These are phyloP conservation scores for Capillidium heterosporum DNA, from an alignment of 371 early-diverging fungal genomes.

Conservation along the genomic window DNA sequence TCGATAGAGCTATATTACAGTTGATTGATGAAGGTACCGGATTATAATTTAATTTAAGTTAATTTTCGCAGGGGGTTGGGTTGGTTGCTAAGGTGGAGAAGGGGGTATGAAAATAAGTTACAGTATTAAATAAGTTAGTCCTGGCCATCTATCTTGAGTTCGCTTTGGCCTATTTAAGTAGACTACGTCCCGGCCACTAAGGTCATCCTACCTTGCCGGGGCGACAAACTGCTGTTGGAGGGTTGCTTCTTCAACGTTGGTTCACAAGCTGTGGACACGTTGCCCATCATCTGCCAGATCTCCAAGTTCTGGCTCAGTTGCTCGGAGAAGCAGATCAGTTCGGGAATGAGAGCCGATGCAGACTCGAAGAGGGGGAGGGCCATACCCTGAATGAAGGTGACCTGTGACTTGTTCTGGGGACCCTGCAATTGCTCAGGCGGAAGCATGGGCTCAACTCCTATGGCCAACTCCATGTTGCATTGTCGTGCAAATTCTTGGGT, in stretches of 20 bases:
- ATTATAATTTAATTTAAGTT: no score
- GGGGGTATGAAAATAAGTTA: no score
- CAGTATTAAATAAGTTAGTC: no score
- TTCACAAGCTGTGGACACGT: no score
- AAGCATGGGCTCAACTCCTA: slow-evolving; percentile 29
- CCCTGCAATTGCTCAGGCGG: slow-evolving; percentile 26
- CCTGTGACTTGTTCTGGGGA: slow-evolving; percentile 36
- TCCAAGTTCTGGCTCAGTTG: neutral
- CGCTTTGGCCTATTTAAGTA: no score
- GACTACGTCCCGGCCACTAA: slow-evolving; percentile 1
- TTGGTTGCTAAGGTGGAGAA: no score
- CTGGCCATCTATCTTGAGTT: no score
- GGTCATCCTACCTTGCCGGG: neutral
- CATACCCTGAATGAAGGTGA: slow-evolving; percentile 44
- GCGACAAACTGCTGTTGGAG: neutral
- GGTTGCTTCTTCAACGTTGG: neutral
- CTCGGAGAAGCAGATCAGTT: slow-evolving; percentile 7
- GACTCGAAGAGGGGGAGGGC: slow-evolving; percentile 43
- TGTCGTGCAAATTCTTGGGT: slow-evolving; percentile 41
- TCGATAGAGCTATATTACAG: no score
- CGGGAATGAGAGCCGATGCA: slow-evolving; percentile 29
- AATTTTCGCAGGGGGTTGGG: no score
- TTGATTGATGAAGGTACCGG: no score
- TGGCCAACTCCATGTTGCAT: slow-evolving; percentile 36
- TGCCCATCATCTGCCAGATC: neutral